Evolutionary conservation across 306 rosid species (phyloP).

Genomic region (Medicago arabica): DNA sequence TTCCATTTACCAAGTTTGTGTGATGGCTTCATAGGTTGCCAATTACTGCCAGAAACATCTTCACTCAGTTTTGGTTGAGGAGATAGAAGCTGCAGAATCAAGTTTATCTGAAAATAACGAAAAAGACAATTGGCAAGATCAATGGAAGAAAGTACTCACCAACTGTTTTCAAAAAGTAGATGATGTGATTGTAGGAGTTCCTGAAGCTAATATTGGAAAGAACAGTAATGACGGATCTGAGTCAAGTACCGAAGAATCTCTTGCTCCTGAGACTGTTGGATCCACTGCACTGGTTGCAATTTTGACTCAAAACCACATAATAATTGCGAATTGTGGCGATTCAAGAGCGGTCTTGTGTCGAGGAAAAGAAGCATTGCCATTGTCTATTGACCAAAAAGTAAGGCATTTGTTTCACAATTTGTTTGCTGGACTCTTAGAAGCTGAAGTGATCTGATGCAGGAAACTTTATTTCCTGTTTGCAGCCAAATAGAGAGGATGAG

Average conservation of each 20-base stretch:
- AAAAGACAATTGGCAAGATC: conserved; percentile 52
- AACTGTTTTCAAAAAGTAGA: conserved; percentile 73
- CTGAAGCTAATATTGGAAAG: conserved; percentile 31
- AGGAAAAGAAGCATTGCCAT: conserved; percentile 65
- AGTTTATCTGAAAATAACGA: conserved; percentile 39
- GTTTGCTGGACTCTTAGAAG: conserved; percentile 28
- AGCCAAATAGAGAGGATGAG: conserved; percentile 85
- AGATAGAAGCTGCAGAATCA: conserved; percentile 53
- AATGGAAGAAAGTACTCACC: conserved; percentile 65
- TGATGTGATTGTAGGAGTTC: conserved; percentile 59
- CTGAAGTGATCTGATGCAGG: conserved; percentile 34
- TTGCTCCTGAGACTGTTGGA: conserved; percentile 74
- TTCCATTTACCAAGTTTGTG: conserved; percentile 22
- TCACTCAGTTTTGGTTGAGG: conserved; percentile 72
- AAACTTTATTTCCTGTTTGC: conserved; percentile 33
- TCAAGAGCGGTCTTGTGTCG: conserved; percentile 80
- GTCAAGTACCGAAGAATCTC: conserved; percentile 44
- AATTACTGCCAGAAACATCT: conserved; percentile 69
- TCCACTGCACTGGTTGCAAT: conserved; percentile 82
- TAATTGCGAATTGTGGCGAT: conserved; percentile 82
- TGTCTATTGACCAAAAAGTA: conserved; percentile 86
- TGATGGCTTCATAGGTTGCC: conserved; percentile 65
- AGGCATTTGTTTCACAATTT: conserved; percentile 39
- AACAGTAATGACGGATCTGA: conserved; percentile 35
- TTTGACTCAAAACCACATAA: conserved; percentile 60